A percentile compares a stretch with the other conserved stretches of the same genome.
Conservation (phyloP, 192 early-diverging fungal species). For the Coemansia sp. region DNA sequence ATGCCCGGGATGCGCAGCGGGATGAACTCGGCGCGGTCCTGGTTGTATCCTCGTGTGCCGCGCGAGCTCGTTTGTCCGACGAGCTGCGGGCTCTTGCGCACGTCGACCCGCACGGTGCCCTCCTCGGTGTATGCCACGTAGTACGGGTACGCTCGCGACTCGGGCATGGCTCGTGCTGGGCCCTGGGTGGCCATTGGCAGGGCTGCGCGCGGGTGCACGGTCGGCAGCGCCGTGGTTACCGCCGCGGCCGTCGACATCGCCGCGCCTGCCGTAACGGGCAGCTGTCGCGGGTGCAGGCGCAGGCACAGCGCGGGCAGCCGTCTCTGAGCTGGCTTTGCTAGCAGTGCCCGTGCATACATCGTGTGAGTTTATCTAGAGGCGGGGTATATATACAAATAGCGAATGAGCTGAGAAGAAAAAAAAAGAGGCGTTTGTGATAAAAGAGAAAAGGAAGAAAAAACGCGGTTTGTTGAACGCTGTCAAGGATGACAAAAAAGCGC, state of each 20-base stretch:
- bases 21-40: constrained; percentile 48
- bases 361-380: neutral
- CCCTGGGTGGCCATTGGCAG: neutral
- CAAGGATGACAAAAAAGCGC: neutral
- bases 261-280: too few species aligned
- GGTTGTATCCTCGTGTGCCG: constrained; percentile 46
- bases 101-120: constrained; percentile 48
- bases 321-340: neutral
- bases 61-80: constrained; percentile 41
- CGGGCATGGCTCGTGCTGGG: neutral
- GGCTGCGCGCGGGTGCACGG: neutral
- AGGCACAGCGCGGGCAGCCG: neutral
- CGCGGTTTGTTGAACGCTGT: neutral
- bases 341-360: constrained; percentile 9
- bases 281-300: neutral
- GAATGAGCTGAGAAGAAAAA: neutral
- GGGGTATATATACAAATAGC: neutral
- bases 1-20: constrained; percentile 50
- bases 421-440: neutral
- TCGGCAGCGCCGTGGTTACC: neutral
- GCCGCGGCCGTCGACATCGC: constrained; percentile 7
- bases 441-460: neutral
- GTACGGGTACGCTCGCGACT: constrained; percentile 25
- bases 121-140: constrained; percentile 47
- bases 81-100: constrained; percentile 51